Evolutionary conservation across 176 grass and related monocot species (phyloP).

Genomic region (Avena eriantha): DNA sequence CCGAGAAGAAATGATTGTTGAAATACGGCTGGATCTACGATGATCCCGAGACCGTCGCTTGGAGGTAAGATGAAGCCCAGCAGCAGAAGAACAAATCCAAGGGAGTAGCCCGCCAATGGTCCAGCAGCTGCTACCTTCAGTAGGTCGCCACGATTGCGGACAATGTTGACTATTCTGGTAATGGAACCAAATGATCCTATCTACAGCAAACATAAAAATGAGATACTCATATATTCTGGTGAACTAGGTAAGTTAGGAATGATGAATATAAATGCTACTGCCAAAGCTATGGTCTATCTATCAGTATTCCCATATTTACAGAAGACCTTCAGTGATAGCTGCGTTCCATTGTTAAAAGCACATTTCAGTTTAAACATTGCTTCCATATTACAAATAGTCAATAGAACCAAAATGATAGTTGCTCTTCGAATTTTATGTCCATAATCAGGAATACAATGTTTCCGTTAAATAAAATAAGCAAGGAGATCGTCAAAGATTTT

Average conservation of each 20-base stretch:
- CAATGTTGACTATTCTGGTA: slow-evolving; percentile 89
- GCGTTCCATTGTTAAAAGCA: background rate
- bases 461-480: background rate
- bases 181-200: slow-evolving; percentile 98
- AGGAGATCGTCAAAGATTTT: background rate
- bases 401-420: background rate
- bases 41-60: slow-evolving; percentile 70
- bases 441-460: background rate
- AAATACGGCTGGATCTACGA: slow-evolving; percentile 82
- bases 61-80: slow-evolving; percentile 88
- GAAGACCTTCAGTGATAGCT: slow-evolving; percentile 8
- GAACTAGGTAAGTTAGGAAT: background rate
- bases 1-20: slow-evolving; percentile 97
- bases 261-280: background rate
- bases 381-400: slow-evolving; percentile 1
- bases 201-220: slow-evolving; percentile 52
- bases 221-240: background rate
- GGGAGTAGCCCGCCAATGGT: slow-evolving; percentile 79
- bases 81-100: slow-evolving; percentile 82
- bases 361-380: background rate
- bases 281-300: slow-evolving; percentile 8
- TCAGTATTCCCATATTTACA: background rate
- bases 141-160: slow-evolving; percentile 83
- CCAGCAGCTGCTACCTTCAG: slow-evolving; percentile 83
- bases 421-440: background rate